phyloP scores from a whole-genome alignment of 768 basidiomycete species.

The Tephrocybe sp. region DNA sequence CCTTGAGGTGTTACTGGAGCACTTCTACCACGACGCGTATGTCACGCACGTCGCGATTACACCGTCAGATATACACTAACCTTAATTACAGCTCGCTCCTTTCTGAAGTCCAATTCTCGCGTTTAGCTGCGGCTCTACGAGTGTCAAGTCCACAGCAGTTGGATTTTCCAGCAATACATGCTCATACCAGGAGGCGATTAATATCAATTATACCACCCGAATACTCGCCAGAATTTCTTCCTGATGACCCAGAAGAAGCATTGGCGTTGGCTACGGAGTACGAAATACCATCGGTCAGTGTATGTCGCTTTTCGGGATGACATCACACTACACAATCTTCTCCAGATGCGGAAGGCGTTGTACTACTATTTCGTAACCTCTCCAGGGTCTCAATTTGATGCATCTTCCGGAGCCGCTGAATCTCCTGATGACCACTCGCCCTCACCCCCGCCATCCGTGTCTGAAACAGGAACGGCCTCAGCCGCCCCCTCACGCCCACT shows the following conservation, averaged over 20 bases:
- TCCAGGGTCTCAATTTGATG: constrained; percentile 13
- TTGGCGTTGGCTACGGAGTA: constrained; percentile 50
- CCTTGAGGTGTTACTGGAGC: constrained; percentile 55
- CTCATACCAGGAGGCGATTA: constrained; percentile 41
- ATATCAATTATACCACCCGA: constrained; percentile 48
- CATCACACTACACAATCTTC: neutral
- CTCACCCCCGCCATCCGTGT: neutral
- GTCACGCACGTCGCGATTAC: constrained; percentile 24
- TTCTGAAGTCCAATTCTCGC: constrained; percentile 40
- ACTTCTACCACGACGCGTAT: constrained; percentile 71
- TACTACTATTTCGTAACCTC: constrained; percentile 62
- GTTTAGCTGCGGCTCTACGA: constrained; percentile 56
- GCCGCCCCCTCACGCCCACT: constrained; percentile 19
- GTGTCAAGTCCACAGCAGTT: constrained; percentile 55
- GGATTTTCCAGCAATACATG: constrained; percentile 55
- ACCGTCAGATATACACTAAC: neutral
- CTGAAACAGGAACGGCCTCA: constrained; percentile 2
- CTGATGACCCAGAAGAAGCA: constrained; percentile 51
- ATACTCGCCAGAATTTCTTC: constrained; percentile 41
- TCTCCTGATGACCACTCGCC: constrained; percentile 3
- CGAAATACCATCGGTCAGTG: constrained; percentile 48
- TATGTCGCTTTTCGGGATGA: neutral
- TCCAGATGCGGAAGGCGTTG: constrained; percentile 59
- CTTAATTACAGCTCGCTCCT: constrained; percentile 44
- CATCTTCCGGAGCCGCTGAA: neutral